phyloP scores from a whole-genome alignment of 108 stramenopile genomes.

The Cyclotella sp. region DNA sequence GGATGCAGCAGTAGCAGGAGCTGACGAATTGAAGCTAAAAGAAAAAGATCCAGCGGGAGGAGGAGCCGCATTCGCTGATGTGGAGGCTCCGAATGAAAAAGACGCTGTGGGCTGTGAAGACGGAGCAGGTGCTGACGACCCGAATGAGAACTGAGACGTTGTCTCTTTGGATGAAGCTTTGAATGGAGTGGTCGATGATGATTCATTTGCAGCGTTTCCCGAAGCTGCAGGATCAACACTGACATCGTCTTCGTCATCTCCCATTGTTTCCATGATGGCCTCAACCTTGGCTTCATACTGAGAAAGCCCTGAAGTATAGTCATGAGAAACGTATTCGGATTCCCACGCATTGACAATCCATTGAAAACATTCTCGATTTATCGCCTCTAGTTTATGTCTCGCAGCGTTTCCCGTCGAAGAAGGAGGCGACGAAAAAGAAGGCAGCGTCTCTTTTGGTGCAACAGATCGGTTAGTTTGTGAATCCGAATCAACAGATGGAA shows the following conservation, averaged over 20 bases:
- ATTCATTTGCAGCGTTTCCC: neutral
- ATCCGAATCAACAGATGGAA: neutral
- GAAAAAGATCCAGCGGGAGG: slow-evolving; percentile 36
- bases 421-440: neutral
- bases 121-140: slow-evolving; percentile 18
- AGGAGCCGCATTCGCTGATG: neutral
- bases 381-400: neutral
- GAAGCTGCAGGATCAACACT: neutral
- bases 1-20: slow-evolving; percentile 6
- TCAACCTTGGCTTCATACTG: slow-evolving; percentile 11
- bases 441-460: neutral
- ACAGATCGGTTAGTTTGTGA: too few relatives aligned
- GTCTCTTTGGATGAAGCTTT: neutral
- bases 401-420: neutral
- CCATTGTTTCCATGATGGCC: neutral
- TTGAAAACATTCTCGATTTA: slow-evolving; percentile 1
- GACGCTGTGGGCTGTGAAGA: slow-evolving; percentile 5
- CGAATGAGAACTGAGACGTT: neutral
- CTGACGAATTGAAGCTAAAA: slow-evolving; percentile 7
- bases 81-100: slow-evolving; percentile 11
- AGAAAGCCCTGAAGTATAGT: neutral
- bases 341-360: slow-evolving; percentile 3
- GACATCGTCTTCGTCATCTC: neutral
- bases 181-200: neutral
- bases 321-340: neutral